Evolutionary conservation across 441 rosid species (phyloP).

Genomic region (Jatropha podagrica): DNA sequence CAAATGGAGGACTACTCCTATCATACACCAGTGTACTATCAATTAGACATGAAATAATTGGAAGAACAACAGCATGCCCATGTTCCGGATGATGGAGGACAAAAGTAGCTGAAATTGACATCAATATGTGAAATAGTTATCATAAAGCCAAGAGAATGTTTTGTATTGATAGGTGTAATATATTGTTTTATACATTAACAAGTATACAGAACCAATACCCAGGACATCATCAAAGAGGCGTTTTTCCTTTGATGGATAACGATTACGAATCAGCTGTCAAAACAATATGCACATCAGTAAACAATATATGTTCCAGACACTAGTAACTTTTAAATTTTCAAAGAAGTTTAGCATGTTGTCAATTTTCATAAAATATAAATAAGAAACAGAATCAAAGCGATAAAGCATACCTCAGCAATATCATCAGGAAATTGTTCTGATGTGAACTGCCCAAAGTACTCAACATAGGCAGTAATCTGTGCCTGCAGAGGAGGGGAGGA

Average conservation of each 20-base stretch:
- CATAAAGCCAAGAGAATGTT: constrained; percentile 9
- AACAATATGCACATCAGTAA: constrained; percentile 27
- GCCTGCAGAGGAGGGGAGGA: constrained; percentile 44
- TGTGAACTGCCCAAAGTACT: constrained; percentile 93
- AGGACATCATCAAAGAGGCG: constrained; percentile 94
- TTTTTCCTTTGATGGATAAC: constrained; percentile 81
- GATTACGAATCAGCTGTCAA: constrained; percentile 80
- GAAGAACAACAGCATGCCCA: constrained; percentile 97
- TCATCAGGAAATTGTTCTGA: constrained; percentile 96
- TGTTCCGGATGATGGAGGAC: constrained; percentile 99
- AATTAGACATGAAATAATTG: constrained; percentile 89
- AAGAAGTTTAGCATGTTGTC: constrained; percentile 3
- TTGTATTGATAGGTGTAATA: constrained; percentile 9
- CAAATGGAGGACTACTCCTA: constrained; percentile 76
- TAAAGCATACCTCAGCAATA: constrained; percentile 77
- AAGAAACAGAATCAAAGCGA: constrained; percentile 11
- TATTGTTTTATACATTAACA: background rate
- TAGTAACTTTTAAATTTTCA: background rate
- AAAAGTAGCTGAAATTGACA: constrained; percentile 68
- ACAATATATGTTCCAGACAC: constrained; percentile 23
- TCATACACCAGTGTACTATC: constrained; percentile 89
- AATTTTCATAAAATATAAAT: constrained; percentile 2
- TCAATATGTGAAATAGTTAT: constrained; percentile 20
- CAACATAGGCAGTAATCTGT: constrained; percentile 93
- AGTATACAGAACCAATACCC: constrained; percentile 52